These are phyloP conservation scores for Fragosphaeria purpurea DNA, from an alignment of 2,329 filamentous ascomycete species.

Conservation along the genomic window DNA sequence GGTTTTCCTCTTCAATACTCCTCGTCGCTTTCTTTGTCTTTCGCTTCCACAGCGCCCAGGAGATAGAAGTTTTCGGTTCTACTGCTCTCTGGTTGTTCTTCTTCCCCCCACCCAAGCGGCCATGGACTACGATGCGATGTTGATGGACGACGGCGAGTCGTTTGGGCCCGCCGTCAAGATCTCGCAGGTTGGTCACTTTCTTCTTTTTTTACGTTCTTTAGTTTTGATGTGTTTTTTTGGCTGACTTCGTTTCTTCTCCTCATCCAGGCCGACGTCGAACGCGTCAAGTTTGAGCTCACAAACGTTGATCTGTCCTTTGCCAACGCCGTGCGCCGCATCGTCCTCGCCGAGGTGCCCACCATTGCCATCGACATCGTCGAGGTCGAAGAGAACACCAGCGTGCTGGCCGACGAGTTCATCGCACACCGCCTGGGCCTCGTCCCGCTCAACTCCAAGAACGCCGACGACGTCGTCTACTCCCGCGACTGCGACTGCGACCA, in stretches of 20 bases:
- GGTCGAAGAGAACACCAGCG: conserved; percentile 87
- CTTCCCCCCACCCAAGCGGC: not conserved
- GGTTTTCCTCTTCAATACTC: not conserved
- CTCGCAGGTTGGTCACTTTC: conserved; percentile 34
- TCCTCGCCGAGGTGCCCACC: conserved; percentile 89
- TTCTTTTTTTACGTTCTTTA: too few species aligned
- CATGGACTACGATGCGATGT: conserved; percentile 52
- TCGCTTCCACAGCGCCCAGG: not conserved
- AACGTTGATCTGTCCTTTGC: conserved; percentile 86
- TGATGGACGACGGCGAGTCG: conserved; percentile 46
- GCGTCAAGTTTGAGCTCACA: conserved; percentile 84
- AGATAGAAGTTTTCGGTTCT: not conserved
- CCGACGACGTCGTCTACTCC: conserved; percentile 74
- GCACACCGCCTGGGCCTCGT: conserved; percentile 85
- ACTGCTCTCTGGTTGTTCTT: not conserved
- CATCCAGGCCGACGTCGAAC: conserved; percentile 60
- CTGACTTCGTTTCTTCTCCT: not conserved
- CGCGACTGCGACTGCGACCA: conserved; percentile 96
- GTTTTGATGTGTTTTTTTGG: not conserved
- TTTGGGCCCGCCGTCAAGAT: conserved; percentile 50
- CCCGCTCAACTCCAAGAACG: conserved; percentile 74
- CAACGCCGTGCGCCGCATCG: conserved; percentile 82
- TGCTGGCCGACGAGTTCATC: conserved; percentile 92
- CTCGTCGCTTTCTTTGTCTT: not conserved
- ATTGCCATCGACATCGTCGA: conserved; percentile 93